Evolutionary conservation across 305 asterid genomes (phyloP), one percentile per base, ranked within the genome.

Genomic region (Striga hermonthica): DNA sequence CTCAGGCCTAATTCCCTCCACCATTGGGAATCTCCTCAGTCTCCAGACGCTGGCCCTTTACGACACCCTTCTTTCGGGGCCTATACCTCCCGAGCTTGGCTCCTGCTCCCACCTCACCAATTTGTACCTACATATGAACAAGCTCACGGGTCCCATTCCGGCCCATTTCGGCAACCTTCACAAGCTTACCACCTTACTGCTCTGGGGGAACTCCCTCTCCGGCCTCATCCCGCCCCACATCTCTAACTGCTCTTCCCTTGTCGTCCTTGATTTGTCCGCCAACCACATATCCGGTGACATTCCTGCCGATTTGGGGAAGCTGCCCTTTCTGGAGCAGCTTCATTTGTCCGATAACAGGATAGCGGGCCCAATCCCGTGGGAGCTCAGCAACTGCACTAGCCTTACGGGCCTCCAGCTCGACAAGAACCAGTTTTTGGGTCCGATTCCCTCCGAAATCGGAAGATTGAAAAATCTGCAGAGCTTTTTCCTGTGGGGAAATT

Each of bases 401-500:
- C 74, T 92, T 35, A 87, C 81, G 4, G 84, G 95, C 57, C 84
- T 92, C 58, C 98, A 92, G 84, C 79, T 89, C 4, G 98, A 92
- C 67, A 85, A 86, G 58, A 92, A 92, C 77, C 91, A 78, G 60
- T 67, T 92, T 43, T 82, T 95, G 0, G 96, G 98, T 34, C 56
- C 82, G 43, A 86, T 92, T 65, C 96, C 98, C 0, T 53, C 70
- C 68, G 78, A 83, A 56, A 57, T 92, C 12, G 97, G 96, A 5
- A 73, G 82, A 14, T 74, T 92, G 16, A 89, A 82, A 84, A 64
- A 82, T 60, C 64, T 92, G 69, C 98, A 92, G 86, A 89, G 85
- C 57, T 83, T 92, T 41, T 83, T 84, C 79, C 68, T 92, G 68
- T 92, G 98, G 98, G 97, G 87, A 38, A 92, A 89, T 69, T 83